Evolutionary conservation across 768 basidiomycete species (phyloP).

Genomic region (Leccinum broughii): DNA sequence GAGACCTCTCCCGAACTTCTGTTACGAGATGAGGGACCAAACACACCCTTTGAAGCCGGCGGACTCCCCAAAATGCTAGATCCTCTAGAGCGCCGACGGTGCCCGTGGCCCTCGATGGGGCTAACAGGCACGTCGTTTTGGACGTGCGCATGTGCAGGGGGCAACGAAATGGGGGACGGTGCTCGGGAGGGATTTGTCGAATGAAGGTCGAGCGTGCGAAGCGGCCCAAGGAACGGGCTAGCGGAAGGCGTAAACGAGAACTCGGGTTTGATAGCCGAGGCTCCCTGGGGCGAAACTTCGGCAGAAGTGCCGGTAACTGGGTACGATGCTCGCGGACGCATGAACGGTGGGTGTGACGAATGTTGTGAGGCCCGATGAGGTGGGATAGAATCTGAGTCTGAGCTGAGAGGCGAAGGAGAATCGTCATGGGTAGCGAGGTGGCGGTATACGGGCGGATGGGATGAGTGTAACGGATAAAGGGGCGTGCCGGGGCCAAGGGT

Average conservation of each 20-base stretch:
- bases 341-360: conserved; percentile 28
- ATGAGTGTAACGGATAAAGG: conserved; percentile 45
- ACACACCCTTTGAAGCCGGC: conserved; percentile 30
- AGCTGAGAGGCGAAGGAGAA: conserved; percentile 69
- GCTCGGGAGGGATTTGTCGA: conserved; percentile 69
- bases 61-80: conserved; percentile 41
- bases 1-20: conserved; percentile 34
- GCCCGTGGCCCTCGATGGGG: conserved; percentile 34
- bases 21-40: conserved; percentile 29
- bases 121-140: conserved; percentile 33
- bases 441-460: conserved; percentile 33
- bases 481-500: conserved; percentile 22
- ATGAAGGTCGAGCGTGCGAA: conserved; percentile 75
- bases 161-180: conserved; percentile 67
- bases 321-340: conserved; percentile 30
- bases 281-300: conserved; percentile 31
- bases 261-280: conserved; percentile 32
- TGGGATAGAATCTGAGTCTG: conserved; percentile 54
- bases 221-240: conserved; percentile 77
- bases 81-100: conserved; percentile 29
- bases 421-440: conserved; percentile 50
- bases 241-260: conserved; percentile 65
- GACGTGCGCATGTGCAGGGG: conserved; percentile 41
- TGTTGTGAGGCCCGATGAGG: conserved; percentile 31
- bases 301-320: conserved; percentile 24